These are phyloP conservation scores for Aureobasidium sp. DNA, from an alignment of 2,329 filamentous ascomycete genomes.

Conservation along the genomic window DNA sequence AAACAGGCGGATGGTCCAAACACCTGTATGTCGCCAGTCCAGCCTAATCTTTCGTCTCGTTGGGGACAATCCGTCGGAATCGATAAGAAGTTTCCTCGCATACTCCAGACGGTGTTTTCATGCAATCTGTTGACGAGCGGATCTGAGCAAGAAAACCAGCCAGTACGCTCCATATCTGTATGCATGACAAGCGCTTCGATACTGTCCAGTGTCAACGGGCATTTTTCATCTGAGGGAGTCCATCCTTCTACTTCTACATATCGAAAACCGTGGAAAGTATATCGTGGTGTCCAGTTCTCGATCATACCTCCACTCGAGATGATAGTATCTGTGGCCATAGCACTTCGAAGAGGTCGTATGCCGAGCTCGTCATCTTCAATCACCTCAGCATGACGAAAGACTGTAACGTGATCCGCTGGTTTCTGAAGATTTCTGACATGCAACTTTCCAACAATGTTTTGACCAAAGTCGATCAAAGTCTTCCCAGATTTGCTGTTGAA, in stretches of 20 bases:
- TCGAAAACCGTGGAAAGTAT: slow-evolving; percentile 48
- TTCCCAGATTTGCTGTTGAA: slow-evolving; percentile 36
- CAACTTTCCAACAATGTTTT: slow-evolving; percentile 49
- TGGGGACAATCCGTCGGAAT: slow-evolving; percentile 53
- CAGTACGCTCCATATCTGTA: slow-evolving; percentile 44
- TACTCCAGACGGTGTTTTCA: slow-evolving; percentile 48
- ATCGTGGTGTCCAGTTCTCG: slow-evolving; percentile 38
- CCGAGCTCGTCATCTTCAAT: slow-evolving; percentile 41
- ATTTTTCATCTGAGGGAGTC: slow-evolving; percentile 24
- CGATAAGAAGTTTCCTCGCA: slow-evolving; percentile 51
- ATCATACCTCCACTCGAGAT: slow-evolving; percentile 26
- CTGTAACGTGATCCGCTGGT: slow-evolving; percentile 35
- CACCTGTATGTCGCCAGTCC: slow-evolving; percentile 45
- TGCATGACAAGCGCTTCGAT: slow-evolving; percentile 39
- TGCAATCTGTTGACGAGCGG: slow-evolving; percentile 46
- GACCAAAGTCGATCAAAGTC: slow-evolving; percentile 48
- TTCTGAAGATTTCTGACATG: slow-evolving; percentile 31
- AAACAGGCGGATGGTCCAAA: slow-evolving; percentile 47
- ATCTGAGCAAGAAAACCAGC: slow-evolving; percentile 47
- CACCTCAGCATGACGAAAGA: slow-evolving; percentile 47
- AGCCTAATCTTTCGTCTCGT: slow-evolving; percentile 46
- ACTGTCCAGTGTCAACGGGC: slow-evolving; percentile 17
- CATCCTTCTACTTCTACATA: slow-evolving; percentile 44
- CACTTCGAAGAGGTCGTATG: slow-evolving; percentile 36
- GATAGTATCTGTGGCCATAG: slow-evolving; percentile 36